Conservation (phyloP, 2,329 filamentous ascomycete species). For the Monosporascus sp. region DNA sequence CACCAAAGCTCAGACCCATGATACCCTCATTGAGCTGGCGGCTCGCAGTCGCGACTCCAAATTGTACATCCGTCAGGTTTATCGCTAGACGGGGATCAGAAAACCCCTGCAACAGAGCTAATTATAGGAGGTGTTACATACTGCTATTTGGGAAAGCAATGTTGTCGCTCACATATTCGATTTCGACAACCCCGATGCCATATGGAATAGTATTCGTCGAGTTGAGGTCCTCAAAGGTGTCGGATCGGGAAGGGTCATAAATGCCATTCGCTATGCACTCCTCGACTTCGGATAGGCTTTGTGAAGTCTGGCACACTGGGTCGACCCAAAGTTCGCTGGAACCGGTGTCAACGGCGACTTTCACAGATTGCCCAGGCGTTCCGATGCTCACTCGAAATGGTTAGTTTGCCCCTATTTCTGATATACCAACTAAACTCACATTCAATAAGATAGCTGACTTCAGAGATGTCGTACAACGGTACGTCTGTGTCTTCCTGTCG, state of each 20-base stretch:
- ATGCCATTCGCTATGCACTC: not conserved
- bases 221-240: conserved; percentile 11
- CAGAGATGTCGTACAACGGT: not conserved
- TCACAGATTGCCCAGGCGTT: conserved; percentile 8
- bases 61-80: conserved; percentile 20
- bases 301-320: conserved; percentile 3
- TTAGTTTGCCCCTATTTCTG: not conserved
- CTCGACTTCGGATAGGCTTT: not conserved
- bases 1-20: conserved; percentile 27
- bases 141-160: conserved; percentile 23
- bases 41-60: conserved; percentile 26
- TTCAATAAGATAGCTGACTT: conserved; percentile 1
- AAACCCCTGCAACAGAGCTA: not conserved
- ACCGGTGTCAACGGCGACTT: conserved; percentile 12
- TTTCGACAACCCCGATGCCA: conserved; percentile 22
- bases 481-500: not conserved
- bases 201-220: conserved; percentile 18
- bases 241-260: conserved; percentile 16
- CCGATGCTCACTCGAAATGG: conserved; percentile 7
- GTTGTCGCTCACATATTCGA: conserved; percentile 25
- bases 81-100: conserved; percentile 9
- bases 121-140: conserved; percentile 1
- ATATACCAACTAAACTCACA: not conserved
- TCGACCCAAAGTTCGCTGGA: conserved; percentile 16
- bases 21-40: conserved; percentile 27